phyloP scores from a whole-genome alignment of 768 basidiomycete species.

The Tulasnella sp. region DNA sequence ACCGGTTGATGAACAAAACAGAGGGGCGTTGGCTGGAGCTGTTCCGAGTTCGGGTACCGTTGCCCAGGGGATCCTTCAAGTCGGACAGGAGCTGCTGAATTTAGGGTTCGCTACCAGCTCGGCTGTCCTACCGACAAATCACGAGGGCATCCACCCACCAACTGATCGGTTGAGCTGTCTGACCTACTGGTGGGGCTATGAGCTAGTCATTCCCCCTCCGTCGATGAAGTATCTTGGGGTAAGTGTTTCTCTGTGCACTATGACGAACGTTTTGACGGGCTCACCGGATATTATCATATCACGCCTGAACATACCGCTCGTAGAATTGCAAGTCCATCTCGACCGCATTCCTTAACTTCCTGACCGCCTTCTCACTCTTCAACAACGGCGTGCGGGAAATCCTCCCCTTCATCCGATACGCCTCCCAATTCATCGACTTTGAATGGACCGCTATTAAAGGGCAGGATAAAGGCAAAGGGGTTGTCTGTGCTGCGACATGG shows the following conservation, averaged over 20 bases:
- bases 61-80: conserved; percentile 54
- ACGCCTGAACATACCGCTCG: neutral
- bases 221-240: conserved; percentile 55
- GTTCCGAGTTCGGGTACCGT: conserved; percentile 69
- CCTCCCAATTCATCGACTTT: conserved; percentile 67
- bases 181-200: conserved; percentile 90
- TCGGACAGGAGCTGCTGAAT: conserved; percentile 71
- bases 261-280: neutral
- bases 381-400: conserved; percentile 74
- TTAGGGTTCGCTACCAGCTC: conserved; percentile 69
- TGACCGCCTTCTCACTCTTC: conserved; percentile 62
- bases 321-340: conserved; percentile 53
- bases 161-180: conserved; percentile 68
- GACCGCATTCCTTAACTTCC: conserved; percentile 57
- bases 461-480: conserved; percentile 64
- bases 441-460: conserved; percentile 60
- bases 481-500: conserved; percentile 89
- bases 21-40: conserved; percentile 63
- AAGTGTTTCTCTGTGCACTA: conserved; percentile 26
- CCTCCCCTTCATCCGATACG: conserved; percentile 76
- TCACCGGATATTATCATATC: neutral
- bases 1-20: conserved; percentile 41
- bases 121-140: conserved; percentile 51
- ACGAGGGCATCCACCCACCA: conserved; percentile 60
- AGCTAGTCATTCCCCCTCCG: conserved; percentile 65